These are phyloP conservation scores for Vararia minispora DNA, from an alignment of 768 basidiomycete genomes.

Conservation along the genomic window DNA sequence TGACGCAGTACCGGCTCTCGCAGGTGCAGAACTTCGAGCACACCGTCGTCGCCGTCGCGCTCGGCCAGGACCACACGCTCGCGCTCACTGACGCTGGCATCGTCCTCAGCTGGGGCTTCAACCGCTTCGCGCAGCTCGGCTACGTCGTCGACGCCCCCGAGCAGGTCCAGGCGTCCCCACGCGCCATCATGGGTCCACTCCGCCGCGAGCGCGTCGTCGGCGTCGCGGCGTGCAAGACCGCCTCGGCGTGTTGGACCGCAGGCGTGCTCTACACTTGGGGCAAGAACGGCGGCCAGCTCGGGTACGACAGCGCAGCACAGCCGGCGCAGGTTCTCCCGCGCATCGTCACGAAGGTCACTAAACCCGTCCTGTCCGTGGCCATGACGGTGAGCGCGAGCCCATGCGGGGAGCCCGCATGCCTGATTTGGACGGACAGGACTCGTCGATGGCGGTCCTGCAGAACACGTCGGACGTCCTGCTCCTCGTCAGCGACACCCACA, in stretches of 20 bases:
- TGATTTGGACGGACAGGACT: slow-evolving; percentile 40
- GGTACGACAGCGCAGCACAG: slow-evolving; percentile 67
- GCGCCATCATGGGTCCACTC: slow-evolving; percentile 61
- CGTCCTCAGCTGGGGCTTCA: slow-evolving; percentile 84
- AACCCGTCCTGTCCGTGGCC: slow-evolving; percentile 59
- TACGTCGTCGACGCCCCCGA: slow-evolving; percentile 76
- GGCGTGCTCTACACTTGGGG: slow-evolving; percentile 80
- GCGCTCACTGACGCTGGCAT: slow-evolving; percentile 73
- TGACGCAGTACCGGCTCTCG: slow-evolving; percentile 68
- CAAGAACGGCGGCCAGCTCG: slow-evolving; percentile 86
- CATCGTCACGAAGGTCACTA: slow-evolving; percentile 66
- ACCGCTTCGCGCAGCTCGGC: slow-evolving; percentile 82
- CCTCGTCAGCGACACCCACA: slow-evolving; percentile 64
- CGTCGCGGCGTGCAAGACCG: slow-evolving; percentile 76
- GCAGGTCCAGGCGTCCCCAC: slow-evolving; percentile 58
- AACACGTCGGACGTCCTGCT: slow-evolving; percentile 75
- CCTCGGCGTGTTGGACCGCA: slow-evolving; percentile 83
- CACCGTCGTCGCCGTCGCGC: slow-evolving; percentile 54
- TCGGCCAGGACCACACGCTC: slow-evolving; percentile 93
- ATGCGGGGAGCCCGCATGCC: neutral
- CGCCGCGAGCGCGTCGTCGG: slow-evolving; percentile 73
- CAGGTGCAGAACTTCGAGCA: slow-evolving; percentile 47
- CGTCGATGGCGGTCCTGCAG: slow-evolving; percentile 72
- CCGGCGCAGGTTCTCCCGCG: slow-evolving; percentile 70
- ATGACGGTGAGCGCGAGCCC: slow-evolving; percentile 45